Evolutionary conservation across 1,284 basidiomycete genomes (phyloP).

Genomic region (Bjerkandera adusta): DNA sequence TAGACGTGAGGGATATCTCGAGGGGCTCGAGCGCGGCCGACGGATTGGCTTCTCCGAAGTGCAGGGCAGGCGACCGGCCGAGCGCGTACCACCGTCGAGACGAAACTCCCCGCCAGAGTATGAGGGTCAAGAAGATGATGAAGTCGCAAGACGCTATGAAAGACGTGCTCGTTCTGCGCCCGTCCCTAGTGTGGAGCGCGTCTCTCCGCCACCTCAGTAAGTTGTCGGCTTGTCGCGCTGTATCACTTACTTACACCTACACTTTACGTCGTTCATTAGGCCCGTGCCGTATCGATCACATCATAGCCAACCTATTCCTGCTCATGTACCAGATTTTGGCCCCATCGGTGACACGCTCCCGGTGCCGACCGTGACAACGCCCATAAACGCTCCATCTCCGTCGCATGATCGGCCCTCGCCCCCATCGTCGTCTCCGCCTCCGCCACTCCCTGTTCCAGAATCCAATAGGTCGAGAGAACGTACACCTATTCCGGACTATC

Average conservation of each 20-base stretch:
- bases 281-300: not conserved
- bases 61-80: conserved; percentile 2
- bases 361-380: conserved; percentile 29
- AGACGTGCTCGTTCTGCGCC: not conserved
- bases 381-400: conserved; percentile 20
- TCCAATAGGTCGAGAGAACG: conserved; percentile 16
- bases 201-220: conserved; percentile 3
- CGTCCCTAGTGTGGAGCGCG: not conserved
- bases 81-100: conserved; percentile 1
- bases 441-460: conserved; percentile 16
- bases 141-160: not conserved
- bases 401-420: conserved; percentile 22
- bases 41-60: conserved; percentile 23
- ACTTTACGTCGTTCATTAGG: not conserved
- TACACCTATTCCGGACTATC: conserved; percentile 32
- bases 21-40: conserved; percentile 37
- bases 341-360: conserved; percentile 28
- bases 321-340: conserved; percentile 23
- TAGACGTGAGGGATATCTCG: conserved; percentile 36
- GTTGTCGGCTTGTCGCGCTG: not conserved
- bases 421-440: conserved; percentile 8
- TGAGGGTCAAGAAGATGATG: conserved; percentile 11
- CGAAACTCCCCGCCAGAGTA: conserved; percentile 4
- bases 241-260: not conserved
- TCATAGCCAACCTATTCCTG: not conserved